A percentile compares a stretch with the other conserved stretches of the same genome.
Evolutionary conservation across 1,139 yeast species (phyloP).

Genomic region (Saccharomyces hybrid): DNA sequence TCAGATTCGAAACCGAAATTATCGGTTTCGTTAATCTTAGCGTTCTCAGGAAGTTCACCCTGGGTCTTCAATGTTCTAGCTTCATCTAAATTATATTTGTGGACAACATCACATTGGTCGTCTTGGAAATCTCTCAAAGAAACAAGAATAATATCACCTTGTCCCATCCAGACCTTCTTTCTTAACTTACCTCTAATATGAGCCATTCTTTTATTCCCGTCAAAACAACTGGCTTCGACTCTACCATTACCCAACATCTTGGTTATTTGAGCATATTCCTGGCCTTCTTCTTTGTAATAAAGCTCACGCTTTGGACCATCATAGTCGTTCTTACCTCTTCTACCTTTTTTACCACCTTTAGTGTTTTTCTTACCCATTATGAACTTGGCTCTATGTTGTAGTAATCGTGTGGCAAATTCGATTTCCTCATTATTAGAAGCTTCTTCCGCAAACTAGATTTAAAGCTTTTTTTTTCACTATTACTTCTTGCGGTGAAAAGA

Average conservation of each 20-base stretch:
- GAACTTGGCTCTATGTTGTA: background rate
- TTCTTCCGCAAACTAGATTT: background rate
- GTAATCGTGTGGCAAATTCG: background rate
- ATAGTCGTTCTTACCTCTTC: constrained; percentile 97
- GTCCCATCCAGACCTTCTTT: constrained; percentile 99
- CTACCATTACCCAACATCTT: constrained; percentile 98
- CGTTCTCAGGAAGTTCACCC: constrained; percentile 95
- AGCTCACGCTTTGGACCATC: constrained; percentile 91
- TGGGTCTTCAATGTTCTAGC: constrained; percentile 92
- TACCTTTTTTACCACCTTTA: constrained; percentile 61
- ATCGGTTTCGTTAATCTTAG: constrained; percentile 96
- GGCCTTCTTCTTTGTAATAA: constrained; percentile 88
- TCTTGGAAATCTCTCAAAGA: constrained; percentile 98
- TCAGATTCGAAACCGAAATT: constrained; percentile 95
- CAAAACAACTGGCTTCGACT: constrained; percentile 90
- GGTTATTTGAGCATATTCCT: constrained; percentile 96
- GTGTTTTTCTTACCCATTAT: constrained; percentile 34
- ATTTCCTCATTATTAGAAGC: background rate
- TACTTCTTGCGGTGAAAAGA: background rate
- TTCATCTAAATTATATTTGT: constrained; percentile 94
- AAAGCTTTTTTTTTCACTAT: background rate
- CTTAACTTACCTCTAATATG: constrained; percentile 98
- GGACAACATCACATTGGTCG: constrained; percentile 95
- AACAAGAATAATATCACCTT: constrained; percentile 93
- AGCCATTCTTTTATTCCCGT: constrained; percentile 87